Conservation (phyloP, 257 asterid genomes). For the Lavandula angustifolia region DNA sequence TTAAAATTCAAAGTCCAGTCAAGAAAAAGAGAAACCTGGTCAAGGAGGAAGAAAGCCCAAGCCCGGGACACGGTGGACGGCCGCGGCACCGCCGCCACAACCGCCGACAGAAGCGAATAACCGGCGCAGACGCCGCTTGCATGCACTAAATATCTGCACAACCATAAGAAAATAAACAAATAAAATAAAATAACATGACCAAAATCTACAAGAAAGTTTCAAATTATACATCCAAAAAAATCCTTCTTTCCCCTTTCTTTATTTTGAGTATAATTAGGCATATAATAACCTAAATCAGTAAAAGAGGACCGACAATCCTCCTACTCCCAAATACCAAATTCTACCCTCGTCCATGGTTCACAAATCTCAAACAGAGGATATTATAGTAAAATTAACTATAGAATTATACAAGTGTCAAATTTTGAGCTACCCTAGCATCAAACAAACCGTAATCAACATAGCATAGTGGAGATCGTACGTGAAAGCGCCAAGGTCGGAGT, state of each 20-base stretch:
- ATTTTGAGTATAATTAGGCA: no score
- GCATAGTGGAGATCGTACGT: constrained; percentile 53
- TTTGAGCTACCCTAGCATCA: no score
- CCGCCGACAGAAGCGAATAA: constrained; percentile 82
- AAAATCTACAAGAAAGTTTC: background rate
- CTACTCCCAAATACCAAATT: no score
- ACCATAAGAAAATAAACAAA: background rate
- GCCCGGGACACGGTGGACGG: constrained; percentile 73
- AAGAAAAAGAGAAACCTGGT: constrained; percentile 51
- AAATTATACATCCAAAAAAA: no score
- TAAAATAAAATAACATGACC: background rate
- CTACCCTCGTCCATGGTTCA: no score
- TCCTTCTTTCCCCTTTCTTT: no score
- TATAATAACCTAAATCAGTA: no score
- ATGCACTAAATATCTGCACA: constrained; percentile 69
- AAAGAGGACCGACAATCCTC: background rate
- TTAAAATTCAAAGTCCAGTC: no score
- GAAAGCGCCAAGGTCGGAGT: constrained; percentile 82
- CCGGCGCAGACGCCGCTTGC: constrained; percentile 96
- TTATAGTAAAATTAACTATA: no score
- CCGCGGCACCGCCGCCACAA: constrained; percentile 68
- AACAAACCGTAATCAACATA: no score
- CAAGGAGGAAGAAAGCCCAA: constrained; percentile 85
- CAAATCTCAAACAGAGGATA: no score
- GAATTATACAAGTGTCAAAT: no score